Evolutionary conservation across 495 filamentous ascomycete species (phyloP).

Genomic region (Parathielavia hyrcaniae): DNA sequence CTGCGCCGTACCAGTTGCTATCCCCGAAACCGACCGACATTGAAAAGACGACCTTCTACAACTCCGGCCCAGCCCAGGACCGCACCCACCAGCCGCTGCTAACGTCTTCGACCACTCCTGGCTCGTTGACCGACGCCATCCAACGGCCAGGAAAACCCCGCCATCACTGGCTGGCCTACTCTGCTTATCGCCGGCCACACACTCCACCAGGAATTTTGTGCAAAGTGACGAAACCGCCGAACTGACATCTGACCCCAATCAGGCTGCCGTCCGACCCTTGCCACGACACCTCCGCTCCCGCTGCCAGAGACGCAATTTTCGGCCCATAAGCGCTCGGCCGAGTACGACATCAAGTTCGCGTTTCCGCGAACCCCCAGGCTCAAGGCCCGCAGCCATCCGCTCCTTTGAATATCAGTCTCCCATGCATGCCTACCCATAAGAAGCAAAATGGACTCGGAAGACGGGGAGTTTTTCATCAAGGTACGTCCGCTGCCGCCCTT

Average conservation of each 20-base stretch:
- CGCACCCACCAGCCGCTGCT: background rate
- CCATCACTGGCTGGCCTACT: constrained; percentile 4
- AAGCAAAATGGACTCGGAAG: constrained; percentile 66
- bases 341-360: background rate
- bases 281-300: constrained; percentile 22
- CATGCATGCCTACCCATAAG: constrained; percentile 37
- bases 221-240: constrained; percentile 24
- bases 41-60: constrained; percentile 8
- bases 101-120: background rate
- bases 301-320: constrained; percentile 1
- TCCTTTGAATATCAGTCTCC: constrained; percentile 25
- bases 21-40: constrained; percentile 16
- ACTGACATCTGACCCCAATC: constrained; percentile 31
- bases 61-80: constrained; percentile 15
- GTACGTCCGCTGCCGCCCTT: constrained; percentile 37
- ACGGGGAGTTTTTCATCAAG: constrained; percentile 86
- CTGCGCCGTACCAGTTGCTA: constrained; percentile 22
- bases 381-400: constrained; percentile 12
- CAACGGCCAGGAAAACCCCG: background rate
- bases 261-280: constrained; percentile 29
- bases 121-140: constrained; percentile 1
- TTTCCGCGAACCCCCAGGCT: constrained; percentile 12
- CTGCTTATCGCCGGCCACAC: constrained; percentile 16
- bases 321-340: constrained; percentile 7
- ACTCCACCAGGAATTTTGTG: constrained; percentile 15